Evolutionary conservation across 805 yeast species (phyloP).

Genomic region (Starmerella floris): DNA sequence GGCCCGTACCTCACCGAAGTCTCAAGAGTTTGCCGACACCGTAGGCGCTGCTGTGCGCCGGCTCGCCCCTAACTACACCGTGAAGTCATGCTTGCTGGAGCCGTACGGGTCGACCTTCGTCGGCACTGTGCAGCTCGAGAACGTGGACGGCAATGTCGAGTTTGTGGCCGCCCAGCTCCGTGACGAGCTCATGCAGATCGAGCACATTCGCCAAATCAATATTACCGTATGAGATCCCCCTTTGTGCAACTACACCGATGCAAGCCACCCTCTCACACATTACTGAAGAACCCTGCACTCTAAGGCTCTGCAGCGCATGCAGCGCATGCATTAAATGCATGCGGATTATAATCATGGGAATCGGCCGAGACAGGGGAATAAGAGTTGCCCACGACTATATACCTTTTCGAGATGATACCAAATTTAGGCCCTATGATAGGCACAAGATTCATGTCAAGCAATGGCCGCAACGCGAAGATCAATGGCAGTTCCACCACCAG

Average conservation of each 20-base stretch:
- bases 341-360: too few species aligned
- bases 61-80: conserved; percentile 14
- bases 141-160: conserved; percentile 15
- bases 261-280: not conserved
- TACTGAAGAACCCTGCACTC: too few species aligned
- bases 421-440: too few species aligned
- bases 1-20: conserved; percentile 14
- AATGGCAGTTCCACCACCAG: too few species aligned
- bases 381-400: too few species aligned
- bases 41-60: conserved; percentile 5
- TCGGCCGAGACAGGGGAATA: too few species aligned
- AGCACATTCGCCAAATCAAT: conserved; percentile 20
- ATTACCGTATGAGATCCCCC: conserved; percentile 6
- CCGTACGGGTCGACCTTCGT: conserved; percentile 23
- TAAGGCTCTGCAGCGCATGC: too few species aligned
- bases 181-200: conserved; percentile 12
- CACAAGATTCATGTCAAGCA: too few species aligned
- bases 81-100: conserved; percentile 15
- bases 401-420: too few species aligned
- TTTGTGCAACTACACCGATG: not conserved
- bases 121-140: conserved; percentile 14
- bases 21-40: conserved; percentile 8
- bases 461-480: too few species aligned
- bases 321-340: too few species aligned
- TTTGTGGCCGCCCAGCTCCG: conserved; percentile 14